Evolutionary conservation across 2,329 filamentous ascomycete species (phyloP), one percentile per base, ranked within the genome.

Genomic region (Dothideomycetidae sp.): DNA sequence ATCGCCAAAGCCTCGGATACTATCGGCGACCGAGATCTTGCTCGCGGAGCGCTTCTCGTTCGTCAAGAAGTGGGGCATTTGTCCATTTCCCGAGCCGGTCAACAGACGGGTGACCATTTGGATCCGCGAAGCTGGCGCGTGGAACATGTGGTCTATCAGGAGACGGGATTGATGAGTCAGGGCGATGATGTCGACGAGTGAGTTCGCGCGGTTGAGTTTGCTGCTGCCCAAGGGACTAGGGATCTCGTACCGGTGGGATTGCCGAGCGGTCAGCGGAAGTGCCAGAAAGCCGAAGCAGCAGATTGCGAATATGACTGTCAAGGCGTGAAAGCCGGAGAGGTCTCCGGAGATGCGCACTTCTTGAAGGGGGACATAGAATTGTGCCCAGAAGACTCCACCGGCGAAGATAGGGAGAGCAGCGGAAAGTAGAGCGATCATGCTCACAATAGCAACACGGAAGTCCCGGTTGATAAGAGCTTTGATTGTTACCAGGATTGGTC

Each of bases 111-210:
- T 74, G 14, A 78, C 68, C 13, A 94, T 67, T 45, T 85, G 78
- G 0, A 64, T 64, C 45, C 76, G 78, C n/a, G 68, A 75, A 17
- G 67, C 64, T 2, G 78, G 73, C 26, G 75, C 70, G 35, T 75
- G 68, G 53, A 94, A 88, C 0, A 79, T 71, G 7, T 75, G 67
- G 50, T 93, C 85, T 4, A 71, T 65, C 2, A 82, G 63, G 12
- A 92, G 63, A 15, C 78, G 77, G 30, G 76, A 77, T 47, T 78
- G 76, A 42, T 81, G 75, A 29, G 88, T 65, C 53, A 88, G 86
- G 51, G 75, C 78, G 47, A 92, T 70, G 14, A 86, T 66, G 53
- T 86, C 83, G 1, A 81, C 80, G 12, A 92, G 66, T 32, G 71
- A 82, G 42, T 68, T 71, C 29, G 81, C 75, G 4, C 68, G 67